phyloP scores from a whole-genome alignment of 352 stramenopile genomes.

The Pythium pectinolyticum region DNA sequence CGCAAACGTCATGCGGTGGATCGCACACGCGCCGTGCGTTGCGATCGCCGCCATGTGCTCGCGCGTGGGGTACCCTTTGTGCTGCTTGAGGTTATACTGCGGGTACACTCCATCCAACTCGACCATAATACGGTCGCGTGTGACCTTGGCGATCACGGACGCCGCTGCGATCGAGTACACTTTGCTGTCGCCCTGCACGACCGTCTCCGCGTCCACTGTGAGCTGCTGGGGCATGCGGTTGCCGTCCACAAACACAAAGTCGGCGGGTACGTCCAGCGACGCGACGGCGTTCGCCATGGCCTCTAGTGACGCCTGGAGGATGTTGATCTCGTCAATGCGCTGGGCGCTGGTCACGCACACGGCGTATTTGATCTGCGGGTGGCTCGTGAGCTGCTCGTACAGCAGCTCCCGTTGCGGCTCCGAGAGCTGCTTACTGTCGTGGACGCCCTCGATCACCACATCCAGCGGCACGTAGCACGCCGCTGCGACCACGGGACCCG shows the following conservation, averaged over 20 bases:
- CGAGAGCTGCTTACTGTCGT: conserved; percentile 96
- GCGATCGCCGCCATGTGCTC: conserved; percentile 90
- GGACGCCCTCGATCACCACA: conserved; percentile 86
- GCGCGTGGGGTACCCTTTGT: conserved; percentile 97
- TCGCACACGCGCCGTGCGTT: conserved; percentile 89
- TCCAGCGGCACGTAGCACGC: conserved; percentile 72
- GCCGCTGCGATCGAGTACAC: conserved; percentile 97
- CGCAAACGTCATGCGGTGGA: conserved; percentile 96
- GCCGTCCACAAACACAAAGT: conserved; percentile 95
- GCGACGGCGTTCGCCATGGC: conserved; percentile 92
- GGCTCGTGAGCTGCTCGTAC: conserved; percentile 83
- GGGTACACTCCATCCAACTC: conserved; percentile 93
- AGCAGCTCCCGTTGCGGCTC: conserved; percentile 92
- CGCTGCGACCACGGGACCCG: conserved; percentile 86
- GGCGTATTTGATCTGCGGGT: conserved; percentile 84
- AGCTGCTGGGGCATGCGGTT: conserved; percentile 93
- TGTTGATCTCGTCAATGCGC: conserved; percentile 99
- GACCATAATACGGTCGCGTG: conserved; percentile 96
- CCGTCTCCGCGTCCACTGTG: conserved; percentile 80
- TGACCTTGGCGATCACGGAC: conserved; percentile 99
- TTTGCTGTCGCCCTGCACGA: conserved; percentile 95
- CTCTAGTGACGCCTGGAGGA: conserved; percentile 96
- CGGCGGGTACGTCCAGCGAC: conserved; percentile 37
- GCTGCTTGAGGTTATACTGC: conserved; percentile 92
- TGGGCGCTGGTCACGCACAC: conserved; percentile 75